Evolutionary conservation across 306 rosid species (phyloP).

Genomic region (Benincasa hispida): DNA sequence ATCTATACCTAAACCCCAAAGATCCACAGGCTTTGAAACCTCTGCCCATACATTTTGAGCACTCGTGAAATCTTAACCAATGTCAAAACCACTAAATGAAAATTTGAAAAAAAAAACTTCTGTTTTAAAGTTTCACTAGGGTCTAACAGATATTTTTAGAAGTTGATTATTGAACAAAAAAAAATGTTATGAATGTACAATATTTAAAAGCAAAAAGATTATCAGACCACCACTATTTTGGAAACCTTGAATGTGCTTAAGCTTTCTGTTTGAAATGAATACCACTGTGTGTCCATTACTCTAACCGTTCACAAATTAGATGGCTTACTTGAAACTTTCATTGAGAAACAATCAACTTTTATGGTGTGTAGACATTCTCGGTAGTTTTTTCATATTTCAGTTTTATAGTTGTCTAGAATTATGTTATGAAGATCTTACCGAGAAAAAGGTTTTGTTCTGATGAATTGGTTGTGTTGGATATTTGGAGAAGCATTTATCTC

Average conservation of each 20-base stretch:
- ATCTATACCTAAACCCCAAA: too few species aligned
- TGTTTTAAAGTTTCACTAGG: not conserved
- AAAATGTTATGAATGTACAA: not conserved
- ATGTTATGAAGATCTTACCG: too few species aligned
- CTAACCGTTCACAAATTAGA: not conserved
- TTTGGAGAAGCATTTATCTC: not conserved
- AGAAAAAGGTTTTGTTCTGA: not conserved
- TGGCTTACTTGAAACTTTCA: not conserved
- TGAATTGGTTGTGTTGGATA: not conserved
- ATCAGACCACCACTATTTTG: not conserved
- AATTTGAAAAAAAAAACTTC: not conserved
- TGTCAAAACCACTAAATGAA: not conserved
- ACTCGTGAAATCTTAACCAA: not conserved
- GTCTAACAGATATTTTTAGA: not conserved
- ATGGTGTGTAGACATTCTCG: not conserved
- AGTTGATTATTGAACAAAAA: not conserved
- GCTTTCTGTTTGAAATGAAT: not conserved
- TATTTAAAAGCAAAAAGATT: not conserved
- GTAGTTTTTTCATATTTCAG: not conserved
- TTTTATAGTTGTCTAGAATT: not conserved
- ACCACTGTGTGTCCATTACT: not conserved
- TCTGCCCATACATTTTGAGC: not conserved
- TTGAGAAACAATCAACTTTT: not conserved
- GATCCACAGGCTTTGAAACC: too few species aligned
- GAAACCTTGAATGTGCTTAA: not conserved